A percentile compares a stretch with the other conserved stretches of the same genome.
These are phyloP conservation scores for Calonectria pseudoturangicola DNA, from an alignment of 2,329 filamentous ascomycete genomes.

Conservation along the genomic window DNA sequence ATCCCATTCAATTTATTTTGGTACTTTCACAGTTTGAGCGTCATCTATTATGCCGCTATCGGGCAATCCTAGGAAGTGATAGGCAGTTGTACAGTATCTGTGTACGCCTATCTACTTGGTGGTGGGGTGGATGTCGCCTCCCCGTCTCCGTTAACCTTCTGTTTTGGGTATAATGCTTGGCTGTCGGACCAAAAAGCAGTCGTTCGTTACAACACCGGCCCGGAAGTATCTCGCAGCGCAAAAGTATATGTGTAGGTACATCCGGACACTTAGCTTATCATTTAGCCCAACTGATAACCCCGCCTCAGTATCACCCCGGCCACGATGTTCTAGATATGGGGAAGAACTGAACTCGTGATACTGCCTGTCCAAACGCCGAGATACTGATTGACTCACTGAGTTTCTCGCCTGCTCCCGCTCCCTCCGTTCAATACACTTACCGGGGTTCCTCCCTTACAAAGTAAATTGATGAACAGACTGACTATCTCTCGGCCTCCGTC, in stretches of 20 bases:
- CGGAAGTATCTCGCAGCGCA: not conserved
- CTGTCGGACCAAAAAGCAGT: not conserved
- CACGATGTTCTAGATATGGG: not conserved
- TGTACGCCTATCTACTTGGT: constrained; percentile 13
- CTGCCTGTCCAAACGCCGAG: not conserved
- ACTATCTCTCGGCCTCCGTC: constrained; percentile 5
- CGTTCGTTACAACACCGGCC: not conserved
- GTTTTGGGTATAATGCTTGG: constrained; percentile 17
- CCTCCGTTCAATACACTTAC: constrained; percentile 3
- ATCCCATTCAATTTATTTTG: too few relatives aligned
- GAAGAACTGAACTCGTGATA: constrained; percentile 17
- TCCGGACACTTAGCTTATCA: constrained; percentile 1
- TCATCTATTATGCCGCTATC: too few relatives aligned
- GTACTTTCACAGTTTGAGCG: too few relatives aligned
- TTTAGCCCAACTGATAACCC: constrained; percentile 13
- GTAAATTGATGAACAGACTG: constrained; percentile 22
- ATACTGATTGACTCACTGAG: constrained; percentile 2
- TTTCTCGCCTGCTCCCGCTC: not conserved
- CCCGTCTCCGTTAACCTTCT: constrained; percentile 33
- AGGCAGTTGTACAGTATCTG: too few relatives aligned
- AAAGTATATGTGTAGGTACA: not conserved
- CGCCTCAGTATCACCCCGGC: not conserved
- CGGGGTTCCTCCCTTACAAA: not conserved
- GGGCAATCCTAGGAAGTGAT: too few relatives aligned
- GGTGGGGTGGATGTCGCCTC: not conserved